Evolutionary conservation across 345 rosid genomes (phyloP).

Genomic region (Melaleuca alternifolia): DNA sequence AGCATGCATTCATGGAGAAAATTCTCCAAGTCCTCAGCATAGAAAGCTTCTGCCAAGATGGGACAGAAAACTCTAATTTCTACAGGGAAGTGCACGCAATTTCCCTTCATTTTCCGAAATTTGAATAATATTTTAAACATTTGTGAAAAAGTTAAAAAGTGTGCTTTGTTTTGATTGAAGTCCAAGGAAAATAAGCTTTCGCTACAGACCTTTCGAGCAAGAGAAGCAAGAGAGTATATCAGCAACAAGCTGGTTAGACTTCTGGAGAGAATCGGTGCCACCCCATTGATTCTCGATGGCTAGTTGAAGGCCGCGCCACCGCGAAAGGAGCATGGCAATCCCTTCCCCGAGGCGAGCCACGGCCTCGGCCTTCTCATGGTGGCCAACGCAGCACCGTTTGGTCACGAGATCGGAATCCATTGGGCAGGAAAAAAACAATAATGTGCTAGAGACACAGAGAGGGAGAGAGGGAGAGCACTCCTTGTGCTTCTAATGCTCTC

Average conservation of each 20-base stretch:
- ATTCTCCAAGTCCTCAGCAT: constrained; percentile 61
- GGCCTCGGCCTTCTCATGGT: neutral
- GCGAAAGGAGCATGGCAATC: constrained; percentile 34
- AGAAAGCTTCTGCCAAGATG: constrained; percentile 17
- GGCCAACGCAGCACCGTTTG: neutral
- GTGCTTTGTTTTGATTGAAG: neutral
- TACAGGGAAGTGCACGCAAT: neutral
- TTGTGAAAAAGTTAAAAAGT: neutral
- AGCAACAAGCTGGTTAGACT: constrained; percentile 29
- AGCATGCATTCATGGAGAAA: constrained; percentile 66
- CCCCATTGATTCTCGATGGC: constrained; percentile 79
- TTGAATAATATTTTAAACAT: neutral
- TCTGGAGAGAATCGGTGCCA: constrained; percentile 51
- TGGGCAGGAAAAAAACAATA: neutral
- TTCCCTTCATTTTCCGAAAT: neutral
- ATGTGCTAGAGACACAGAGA: neutral
- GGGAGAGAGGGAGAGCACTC: neutral
- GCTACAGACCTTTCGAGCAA: constrained; percentile 27
- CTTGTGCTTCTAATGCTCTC: neutral
- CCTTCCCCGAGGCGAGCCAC: constrained; percentile 25
- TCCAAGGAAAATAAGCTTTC: neutral
- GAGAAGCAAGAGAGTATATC: constrained; percentile 45
- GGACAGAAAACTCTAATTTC: neutral
- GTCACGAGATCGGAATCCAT: neutral
- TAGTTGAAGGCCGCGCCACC: constrained; percentile 75